Evolutionary conservation across 2,329 filamentous ascomycete genomes (phyloP).

Genomic region (Paracorniculantispora psalliotae): DNA sequence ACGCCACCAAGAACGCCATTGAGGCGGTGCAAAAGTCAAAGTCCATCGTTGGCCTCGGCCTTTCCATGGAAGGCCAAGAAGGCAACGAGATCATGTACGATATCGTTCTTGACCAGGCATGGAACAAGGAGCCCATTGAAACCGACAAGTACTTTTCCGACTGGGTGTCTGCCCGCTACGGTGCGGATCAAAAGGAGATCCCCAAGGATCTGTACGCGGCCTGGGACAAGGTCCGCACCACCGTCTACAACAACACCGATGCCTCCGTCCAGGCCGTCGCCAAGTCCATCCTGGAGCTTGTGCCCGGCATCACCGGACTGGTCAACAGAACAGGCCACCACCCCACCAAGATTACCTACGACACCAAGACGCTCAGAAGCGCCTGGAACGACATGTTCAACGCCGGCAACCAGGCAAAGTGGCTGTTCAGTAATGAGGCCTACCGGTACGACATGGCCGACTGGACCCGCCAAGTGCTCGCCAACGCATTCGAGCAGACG

Average conservation of each 20-base stretch:
- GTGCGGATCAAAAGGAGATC: slow-evolving; percentile 1
- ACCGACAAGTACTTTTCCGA: slow-evolving; percentile 37
- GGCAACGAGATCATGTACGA: slow-evolving; percentile 47
- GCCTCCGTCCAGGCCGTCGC: slow-evolving; percentile 29
- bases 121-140: slow-evolving; percentile 37
- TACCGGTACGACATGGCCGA: slow-evolving; percentile 42
- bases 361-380: slow-evolving; percentile 28
- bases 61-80: slow-evolving; percentile 43
- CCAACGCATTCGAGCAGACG: slow-evolving; percentile 36
- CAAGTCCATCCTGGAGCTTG: slow-evolving; percentile 41
- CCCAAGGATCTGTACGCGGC: slow-evolving; percentile 7
- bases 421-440: slow-evolving; percentile 33
- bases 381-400: slow-evolving; percentile 34
- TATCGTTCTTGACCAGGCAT: slow-evolving; percentile 44
- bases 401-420: slow-evolving; percentile 26
- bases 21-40: slow-evolving; percentile 33
- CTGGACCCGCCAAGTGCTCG: slow-evolving; percentile 41
- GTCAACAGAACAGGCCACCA: slow-evolving; percentile 30
- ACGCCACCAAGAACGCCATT: slow-evolving; percentile 40
- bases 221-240: slow-evolving; percentile 12
- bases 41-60: slow-evolving; percentile 40
- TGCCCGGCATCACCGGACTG: slow-evolving; percentile 35
- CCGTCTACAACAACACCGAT: slow-evolving; percentile 12
- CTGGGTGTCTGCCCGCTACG: slow-evolving; percentile 39
- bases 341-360: slow-evolving; percentile 36